A percentile compares a stretch with the other conserved stretches of the same genome.
Evolutionary conservation across 2,329 filamentous ascomycete species (phyloP).

Genomic region (Alternaria rosae): DNA sequence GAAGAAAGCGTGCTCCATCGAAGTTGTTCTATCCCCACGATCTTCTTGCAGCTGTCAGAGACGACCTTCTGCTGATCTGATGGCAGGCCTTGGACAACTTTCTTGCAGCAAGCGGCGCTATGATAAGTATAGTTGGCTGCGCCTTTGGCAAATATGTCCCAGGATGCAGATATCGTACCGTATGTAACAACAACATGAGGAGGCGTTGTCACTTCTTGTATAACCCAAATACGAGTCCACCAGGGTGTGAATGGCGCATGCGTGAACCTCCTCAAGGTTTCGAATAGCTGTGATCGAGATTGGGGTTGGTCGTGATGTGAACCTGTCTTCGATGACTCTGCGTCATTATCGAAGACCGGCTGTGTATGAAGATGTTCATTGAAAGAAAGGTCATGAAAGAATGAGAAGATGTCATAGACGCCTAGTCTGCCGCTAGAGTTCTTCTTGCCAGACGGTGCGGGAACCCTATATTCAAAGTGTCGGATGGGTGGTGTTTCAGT

Average conservation of each 20-base stretch:
- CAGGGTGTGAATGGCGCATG: constrained; percentile 20
- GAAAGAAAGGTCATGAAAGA: neutral
- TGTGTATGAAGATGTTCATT: neutral
- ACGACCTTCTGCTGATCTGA: neutral
- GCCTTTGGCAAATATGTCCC: neutral
- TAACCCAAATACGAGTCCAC: constrained; percentile 28
- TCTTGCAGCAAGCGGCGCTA: neutral
- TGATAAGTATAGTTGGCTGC: neutral
- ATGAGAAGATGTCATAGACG: neutral
- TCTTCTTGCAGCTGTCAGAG: neutral
- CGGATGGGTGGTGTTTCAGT: neutral
- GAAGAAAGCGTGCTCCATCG: neutral
- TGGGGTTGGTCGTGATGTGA: neutral
- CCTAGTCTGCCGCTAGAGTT: neutral
- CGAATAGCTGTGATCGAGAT: neutral
- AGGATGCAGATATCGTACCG: neutral
- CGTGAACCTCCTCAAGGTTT: constrained; percentile 20
- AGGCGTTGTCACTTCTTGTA: constrained; percentile 24
- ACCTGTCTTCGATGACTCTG: neutral
- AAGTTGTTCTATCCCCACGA: neutral
- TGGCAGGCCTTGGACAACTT: fast-evolving
- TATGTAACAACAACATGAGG: constrained; percentile 8
- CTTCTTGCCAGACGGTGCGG: neutral
- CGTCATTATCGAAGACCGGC: neutral
- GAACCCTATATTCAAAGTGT: neutral